These are phyloP conservation scores for Pisolithus marmoratus DNA, from an alignment of 768 basidiomycete genomes.

Conservation along the genomic window DNA sequence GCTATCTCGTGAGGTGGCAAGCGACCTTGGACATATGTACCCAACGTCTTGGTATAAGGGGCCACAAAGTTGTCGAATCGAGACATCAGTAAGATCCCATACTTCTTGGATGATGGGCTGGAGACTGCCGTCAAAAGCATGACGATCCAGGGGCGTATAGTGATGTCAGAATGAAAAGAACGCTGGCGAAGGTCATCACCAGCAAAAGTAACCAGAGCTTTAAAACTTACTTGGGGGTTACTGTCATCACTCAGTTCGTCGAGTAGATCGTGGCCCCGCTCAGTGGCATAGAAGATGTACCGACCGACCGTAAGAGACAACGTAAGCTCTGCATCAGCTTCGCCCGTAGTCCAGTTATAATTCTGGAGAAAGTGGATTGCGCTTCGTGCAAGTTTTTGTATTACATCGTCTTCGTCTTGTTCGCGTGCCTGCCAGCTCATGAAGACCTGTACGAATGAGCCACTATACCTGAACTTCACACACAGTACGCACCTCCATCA, in stretches of 20 bases:
- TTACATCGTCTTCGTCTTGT: neutral
- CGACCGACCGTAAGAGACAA: conserved; percentile 47
- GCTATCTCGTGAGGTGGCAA: conserved; percentile 36
- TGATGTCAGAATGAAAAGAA: conserved; percentile 28
- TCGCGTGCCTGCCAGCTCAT: conserved; percentile 23
- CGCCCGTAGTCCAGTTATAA: conserved; percentile 40
- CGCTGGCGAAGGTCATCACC: conserved; percentile 23
- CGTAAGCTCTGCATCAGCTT: conserved; percentile 47
- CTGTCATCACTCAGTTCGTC: conserved; percentile 32
- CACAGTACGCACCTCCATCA: conserved; percentile 45
- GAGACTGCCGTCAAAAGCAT: conserved; percentile 50
- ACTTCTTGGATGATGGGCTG: conserved; percentile 19
- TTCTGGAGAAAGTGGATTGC: conserved; percentile 50
- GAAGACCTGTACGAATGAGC: conserved; percentile 5
- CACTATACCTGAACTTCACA: neutral
- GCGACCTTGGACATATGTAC: conserved; percentile 33
- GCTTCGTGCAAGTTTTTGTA: conserved; percentile 41
- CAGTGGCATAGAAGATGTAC: conserved; percentile 45
- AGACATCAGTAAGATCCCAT: conserved; percentile 37
- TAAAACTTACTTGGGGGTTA: conserved; percentile 22
- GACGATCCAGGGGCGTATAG: conserved; percentile 62
- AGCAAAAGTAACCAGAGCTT: neutral
- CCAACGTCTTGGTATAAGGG: conserved; percentile 43
- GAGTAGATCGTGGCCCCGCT: conserved; percentile 38
- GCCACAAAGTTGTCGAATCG: conserved; percentile 47